Conservation (phyloP, 2,329 filamentous ascomycete species). For the Cladophialophora chaetospira region DNA sequence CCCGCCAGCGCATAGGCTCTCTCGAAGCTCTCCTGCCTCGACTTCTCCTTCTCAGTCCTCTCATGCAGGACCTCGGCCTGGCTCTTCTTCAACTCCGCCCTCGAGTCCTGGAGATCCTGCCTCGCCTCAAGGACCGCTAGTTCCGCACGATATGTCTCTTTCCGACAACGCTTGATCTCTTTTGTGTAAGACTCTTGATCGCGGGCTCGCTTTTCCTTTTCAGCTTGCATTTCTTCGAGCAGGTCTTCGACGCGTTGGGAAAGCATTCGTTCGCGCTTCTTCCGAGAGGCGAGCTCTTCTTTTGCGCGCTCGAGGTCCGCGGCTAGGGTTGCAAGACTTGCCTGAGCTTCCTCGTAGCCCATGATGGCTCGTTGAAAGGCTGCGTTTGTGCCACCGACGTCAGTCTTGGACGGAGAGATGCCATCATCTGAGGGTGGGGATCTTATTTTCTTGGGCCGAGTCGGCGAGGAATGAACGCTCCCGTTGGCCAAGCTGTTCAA, state of each 20-base stretch:
- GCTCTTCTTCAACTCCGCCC: slow-evolving; percentile 49
- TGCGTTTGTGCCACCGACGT: slow-evolving; percentile 39
- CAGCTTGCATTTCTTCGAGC: slow-evolving; percentile 55
- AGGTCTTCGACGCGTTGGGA: slow-evolving; percentile 48
- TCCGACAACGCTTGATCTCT: slow-evolving; percentile 57
- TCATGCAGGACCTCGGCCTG: slow-evolving; percentile 56
- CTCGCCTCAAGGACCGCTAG: slow-evolving; percentile 58
- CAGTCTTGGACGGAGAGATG: slow-evolving; percentile 37
- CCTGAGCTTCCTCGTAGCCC: slow-evolving; percentile 50
- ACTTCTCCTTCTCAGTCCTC: slow-evolving; percentile 50
- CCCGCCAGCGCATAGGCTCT: slow-evolving; percentile 49
- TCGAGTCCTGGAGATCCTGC: slow-evolving; percentile 50
- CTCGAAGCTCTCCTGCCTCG: slow-evolving; percentile 51
- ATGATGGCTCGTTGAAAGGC: slow-evolving; percentile 48
- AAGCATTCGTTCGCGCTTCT: slow-evolving; percentile 47
- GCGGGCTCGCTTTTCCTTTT: slow-evolving; percentile 54
- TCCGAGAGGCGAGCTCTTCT: slow-evolving; percentile 44
- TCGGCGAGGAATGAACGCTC: slow-evolving; percentile 32
- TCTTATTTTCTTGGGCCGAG: slow-evolving; percentile 13
- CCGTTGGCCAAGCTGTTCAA: slow-evolving; percentile 44
- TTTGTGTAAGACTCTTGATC: slow-evolving; percentile 57
- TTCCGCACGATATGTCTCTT: slow-evolving; percentile 60
- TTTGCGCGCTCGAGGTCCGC: slow-evolving; percentile 46
- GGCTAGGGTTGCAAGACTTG: slow-evolving; percentile 38
- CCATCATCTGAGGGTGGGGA: slow-evolving; percentile 22